Evolutionary conservation across 768 basidiomycete genomes (phyloP).

Genomic region (Amanita rimosa): DNA sequence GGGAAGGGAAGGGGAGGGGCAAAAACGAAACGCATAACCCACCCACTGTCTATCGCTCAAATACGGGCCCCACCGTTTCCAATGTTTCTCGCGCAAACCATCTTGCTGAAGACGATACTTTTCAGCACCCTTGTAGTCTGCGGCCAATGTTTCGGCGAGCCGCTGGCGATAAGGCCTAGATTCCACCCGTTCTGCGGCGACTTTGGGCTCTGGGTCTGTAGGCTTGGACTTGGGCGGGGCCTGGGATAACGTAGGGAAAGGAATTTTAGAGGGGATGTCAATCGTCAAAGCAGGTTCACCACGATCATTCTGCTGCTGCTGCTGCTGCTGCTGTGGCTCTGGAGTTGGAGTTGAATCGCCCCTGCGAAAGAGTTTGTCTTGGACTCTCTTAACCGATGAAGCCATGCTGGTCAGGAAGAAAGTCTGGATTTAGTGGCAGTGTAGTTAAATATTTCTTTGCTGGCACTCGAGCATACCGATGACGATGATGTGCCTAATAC

Average conservation of each 20-base stretch:
- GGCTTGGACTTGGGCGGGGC: constrained; percentile 38
- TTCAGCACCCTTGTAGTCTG: constrained; percentile 73
- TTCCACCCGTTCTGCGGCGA: constrained; percentile 10
- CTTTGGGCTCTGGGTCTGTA: constrained; percentile 1
- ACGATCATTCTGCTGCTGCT: constrained; percentile 8
- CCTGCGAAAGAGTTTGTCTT: constrained; percentile 59
- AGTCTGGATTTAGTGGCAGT: neutral
- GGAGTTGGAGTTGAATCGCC: constrained; percentile 12
- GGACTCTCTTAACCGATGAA: constrained; percentile 48
- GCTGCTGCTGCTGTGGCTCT: constrained; percentile 7
- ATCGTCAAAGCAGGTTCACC: constrained; percentile 40
- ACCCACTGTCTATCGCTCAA: constrained; percentile 98
- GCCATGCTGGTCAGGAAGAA: constrained; percentile 19
- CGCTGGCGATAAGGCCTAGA: constrained; percentile 46
- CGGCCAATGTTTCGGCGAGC: constrained; percentile 51
- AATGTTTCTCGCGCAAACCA: constrained; percentile 69
- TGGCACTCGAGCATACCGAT: neutral
- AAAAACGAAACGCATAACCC: constrained; percentile 18
- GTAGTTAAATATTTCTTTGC: neutral
- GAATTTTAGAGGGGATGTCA: constrained; percentile 47
- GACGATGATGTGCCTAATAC: neutral
- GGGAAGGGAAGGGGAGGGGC: too few species aligned
- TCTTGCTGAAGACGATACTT: constrained; percentile 80
- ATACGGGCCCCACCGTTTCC: constrained; percentile 99
- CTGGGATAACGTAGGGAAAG: constrained; percentile 20